Conservation (phyloP, 176 grass and related monocot species). For the Poa annua region DNA sequence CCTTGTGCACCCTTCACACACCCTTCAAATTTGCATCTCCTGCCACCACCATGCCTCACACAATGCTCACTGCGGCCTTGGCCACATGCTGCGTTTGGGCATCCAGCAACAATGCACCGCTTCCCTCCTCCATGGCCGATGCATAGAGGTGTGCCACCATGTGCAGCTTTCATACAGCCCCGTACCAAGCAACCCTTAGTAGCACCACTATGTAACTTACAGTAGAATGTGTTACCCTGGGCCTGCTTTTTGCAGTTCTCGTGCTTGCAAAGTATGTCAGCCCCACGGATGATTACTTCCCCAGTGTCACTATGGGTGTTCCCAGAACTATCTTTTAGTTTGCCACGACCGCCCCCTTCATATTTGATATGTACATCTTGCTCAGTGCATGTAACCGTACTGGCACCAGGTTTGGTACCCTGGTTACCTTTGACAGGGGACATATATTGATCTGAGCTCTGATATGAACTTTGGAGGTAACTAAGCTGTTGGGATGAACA, state of each 20-base stretch:
- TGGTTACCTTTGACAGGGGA: slow-evolving; percentile 33
- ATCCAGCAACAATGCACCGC: slow-evolving; percentile 47
- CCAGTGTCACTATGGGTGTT: slow-evolving; percentile 8
- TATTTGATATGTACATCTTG: slow-evolving; percentile 42
- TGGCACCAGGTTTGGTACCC: slow-evolving; percentile 29
- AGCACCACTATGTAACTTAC: slow-evolving; percentile 49
- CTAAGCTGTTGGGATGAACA: slow-evolving; percentile 32
- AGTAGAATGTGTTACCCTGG: slow-evolving; percentile 40
- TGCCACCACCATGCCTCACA: slow-evolving; percentile 58
- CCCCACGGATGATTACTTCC: slow-evolving; percentile 27
- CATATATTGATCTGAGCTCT: slow-evolving; percentile 37
- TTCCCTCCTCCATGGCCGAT: slow-evolving; percentile 62
- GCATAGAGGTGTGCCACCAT: slow-evolving; percentile 62
- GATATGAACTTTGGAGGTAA: slow-evolving; percentile 27
- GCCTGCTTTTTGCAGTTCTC: slow-evolving; percentile 47
- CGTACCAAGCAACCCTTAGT: slow-evolving; percentile 49
- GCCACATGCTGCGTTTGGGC: slow-evolving; percentile 58
- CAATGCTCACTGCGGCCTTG: slow-evolving; percentile 46
- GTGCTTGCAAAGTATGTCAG: slow-evolving; percentile 38
- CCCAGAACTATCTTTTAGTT: slow-evolving; percentile 45
- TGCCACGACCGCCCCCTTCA: slow-evolving; percentile 39
- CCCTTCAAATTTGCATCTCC: slow-evolving; percentile 51
- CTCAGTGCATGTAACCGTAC: slow-evolving; percentile 30
- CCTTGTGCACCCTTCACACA: slow-evolving; percentile 59
- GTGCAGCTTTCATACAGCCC: slow-evolving; percentile 46